phyloP scores from a whole-genome alignment of 1,139 yeast genomes.

The Lodderomyces jiufengensis region DNA sequence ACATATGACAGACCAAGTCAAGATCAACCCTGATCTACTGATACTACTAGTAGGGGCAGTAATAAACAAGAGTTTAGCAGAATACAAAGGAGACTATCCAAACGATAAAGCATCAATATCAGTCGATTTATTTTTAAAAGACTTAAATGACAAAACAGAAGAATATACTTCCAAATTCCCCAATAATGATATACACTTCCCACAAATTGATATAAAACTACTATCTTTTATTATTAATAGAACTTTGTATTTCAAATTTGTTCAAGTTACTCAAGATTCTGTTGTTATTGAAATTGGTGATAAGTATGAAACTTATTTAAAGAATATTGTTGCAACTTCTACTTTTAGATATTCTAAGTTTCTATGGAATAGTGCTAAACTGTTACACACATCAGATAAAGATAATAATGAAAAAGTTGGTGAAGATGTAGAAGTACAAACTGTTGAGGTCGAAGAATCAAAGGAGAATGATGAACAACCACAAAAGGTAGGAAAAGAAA shows the following conservation, averaged over 20 bases:
- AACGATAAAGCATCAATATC: slow-evolving; percentile 17
- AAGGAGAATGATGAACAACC: neutral
- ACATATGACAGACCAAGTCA: slow-evolving; percentile 15
- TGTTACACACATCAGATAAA: slow-evolving; percentile 14
- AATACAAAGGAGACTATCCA: slow-evolving; percentile 13
- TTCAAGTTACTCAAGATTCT: slow-evolving; percentile 17
- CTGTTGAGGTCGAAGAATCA: neutral
- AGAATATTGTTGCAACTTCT: slow-evolving; percentile 24
- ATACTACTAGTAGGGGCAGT: slow-evolving; percentile 29
- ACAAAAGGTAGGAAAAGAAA: neutral
- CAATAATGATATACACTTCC: slow-evolving; percentile 13
- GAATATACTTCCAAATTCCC: slow-evolving; percentile 16
- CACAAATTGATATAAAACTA: slow-evolving; percentile 13
- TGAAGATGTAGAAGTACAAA: slow-evolving; percentile 1
- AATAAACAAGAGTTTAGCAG: slow-evolving; percentile 23
- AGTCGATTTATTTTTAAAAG: slow-evolving; percentile 17
- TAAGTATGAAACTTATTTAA: slow-evolving; percentile 18
- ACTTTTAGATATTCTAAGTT: slow-evolving; percentile 23
- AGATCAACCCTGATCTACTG: slow-evolving; percentile 16
- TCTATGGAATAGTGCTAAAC: slow-evolving; percentile 28
- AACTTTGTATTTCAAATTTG: slow-evolving; percentile 18
- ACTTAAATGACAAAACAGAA: slow-evolving; percentile 17
- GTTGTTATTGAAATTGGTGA: slow-evolving; percentile 17
- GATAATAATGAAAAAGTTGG: neutral
- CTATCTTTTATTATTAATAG: slow-evolving; percentile 13